A percentile compares a stretch with the other conserved stretches of the same genome.
Evolutionary conservation across 805 yeast species (phyloP).

Genomic region (Cyberlindnera nakhonratchasimensis): DNA sequence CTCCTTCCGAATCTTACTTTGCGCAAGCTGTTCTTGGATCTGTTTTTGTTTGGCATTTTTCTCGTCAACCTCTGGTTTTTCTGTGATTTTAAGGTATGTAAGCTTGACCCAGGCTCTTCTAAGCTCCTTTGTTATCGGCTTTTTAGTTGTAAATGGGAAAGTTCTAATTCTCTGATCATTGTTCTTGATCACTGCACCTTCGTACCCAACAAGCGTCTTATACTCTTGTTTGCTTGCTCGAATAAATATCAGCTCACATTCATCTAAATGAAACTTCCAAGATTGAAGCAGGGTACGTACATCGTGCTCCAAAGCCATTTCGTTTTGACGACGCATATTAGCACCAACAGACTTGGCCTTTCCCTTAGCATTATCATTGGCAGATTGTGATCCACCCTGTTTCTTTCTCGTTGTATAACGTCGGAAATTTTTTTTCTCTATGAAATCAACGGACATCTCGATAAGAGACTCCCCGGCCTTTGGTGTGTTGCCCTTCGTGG

Average conservation of each 20-base stretch:
- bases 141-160: slow-evolving; percentile 85
- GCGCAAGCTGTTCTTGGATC: slow-evolving; percentile 31
- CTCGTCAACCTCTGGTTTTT: slow-evolving; percentile 47
- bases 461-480: slow-evolving; percentile 45
- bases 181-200: slow-evolving; percentile 47
- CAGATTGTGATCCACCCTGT: slow-evolving; percentile 96
- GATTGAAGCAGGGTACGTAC: slow-evolving; percentile 60
- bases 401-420: slow-evolving; percentile 94
- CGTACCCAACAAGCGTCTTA: slow-evolving; percentile 63
- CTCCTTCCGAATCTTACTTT: slow-evolving; percentile 26
- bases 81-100: slow-evolving; percentile 51
- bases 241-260: slow-evolving; percentile 69
- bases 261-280: slow-evolving; percentile 61
- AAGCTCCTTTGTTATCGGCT: slow-evolving; percentile 81
- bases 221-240: slow-evolving; percentile 66
- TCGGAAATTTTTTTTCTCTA: slow-evolving; percentile 84
- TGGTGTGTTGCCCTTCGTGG: slow-evolving; percentile 53
- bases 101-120: slow-evolving; percentile 82
- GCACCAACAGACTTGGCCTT: slow-evolving; percentile 97
- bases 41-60: slow-evolving; percentile 27
- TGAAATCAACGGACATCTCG: slow-evolving; percentile 59
- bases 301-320: slow-evolving; percentile 75
- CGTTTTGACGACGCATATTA: slow-evolving; percentile 82
- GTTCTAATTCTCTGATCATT: slow-evolving; percentile 60
- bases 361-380: slow-evolving; percentile 88